Conservation (phyloP, 2,329 filamentous ascomycete species). For the Xylariaceae sp. region DNA sequence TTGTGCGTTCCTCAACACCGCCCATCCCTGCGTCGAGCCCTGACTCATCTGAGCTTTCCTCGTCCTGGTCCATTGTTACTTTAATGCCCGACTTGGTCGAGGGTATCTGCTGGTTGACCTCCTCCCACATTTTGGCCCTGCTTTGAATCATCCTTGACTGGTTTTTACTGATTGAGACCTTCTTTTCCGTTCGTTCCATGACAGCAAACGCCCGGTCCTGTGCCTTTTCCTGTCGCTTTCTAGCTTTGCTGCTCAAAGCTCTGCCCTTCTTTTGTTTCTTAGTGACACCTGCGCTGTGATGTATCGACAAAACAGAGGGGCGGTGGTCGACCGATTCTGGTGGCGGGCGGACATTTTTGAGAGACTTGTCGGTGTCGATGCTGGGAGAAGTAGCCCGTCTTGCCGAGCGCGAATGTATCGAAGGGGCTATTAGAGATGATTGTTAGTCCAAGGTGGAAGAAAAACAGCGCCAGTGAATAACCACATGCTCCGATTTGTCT, state of each 20-base stretch:
- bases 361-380: constrained; percentile 66
- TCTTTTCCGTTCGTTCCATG: constrained; percentile 52
- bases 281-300: constrained; percentile 59
- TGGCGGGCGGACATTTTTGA: constrained; percentile 54
- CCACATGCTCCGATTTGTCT: too few species aligned
- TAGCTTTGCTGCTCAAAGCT: constrained; percentile 52
- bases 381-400: constrained; percentile 66
- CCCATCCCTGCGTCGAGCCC: constrained; percentile 22
- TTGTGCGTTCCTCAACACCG: constrained; percentile 7
- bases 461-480: neutral
- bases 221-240: constrained; percentile 50
- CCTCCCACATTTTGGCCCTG: constrained; percentile 52
- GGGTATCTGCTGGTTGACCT: constrained; percentile 44
- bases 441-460: constrained; percentile 4
- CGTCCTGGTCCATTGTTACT: constrained; percentile 13
- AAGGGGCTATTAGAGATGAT: constrained; percentile 43
- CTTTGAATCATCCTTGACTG: constrained; percentile 42
- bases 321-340: constrained; percentile 43
- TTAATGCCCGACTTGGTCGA: constrained; percentile 9
- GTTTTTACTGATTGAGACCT: constrained; percentile 50
- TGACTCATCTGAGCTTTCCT: constrained; percentile 15
- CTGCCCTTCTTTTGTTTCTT: constrained; percentile 59
- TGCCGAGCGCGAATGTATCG: constrained; percentile 68
- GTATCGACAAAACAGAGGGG: constrained; percentile 64
- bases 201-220: constrained; percentile 56